A percentile compares a stretch with the other conserved stretches of the same genome.
Evolutionary conservation across 768 basidiomycete genomes (phyloP).

Genomic region (Boletus rubroflammeus): DNA sequence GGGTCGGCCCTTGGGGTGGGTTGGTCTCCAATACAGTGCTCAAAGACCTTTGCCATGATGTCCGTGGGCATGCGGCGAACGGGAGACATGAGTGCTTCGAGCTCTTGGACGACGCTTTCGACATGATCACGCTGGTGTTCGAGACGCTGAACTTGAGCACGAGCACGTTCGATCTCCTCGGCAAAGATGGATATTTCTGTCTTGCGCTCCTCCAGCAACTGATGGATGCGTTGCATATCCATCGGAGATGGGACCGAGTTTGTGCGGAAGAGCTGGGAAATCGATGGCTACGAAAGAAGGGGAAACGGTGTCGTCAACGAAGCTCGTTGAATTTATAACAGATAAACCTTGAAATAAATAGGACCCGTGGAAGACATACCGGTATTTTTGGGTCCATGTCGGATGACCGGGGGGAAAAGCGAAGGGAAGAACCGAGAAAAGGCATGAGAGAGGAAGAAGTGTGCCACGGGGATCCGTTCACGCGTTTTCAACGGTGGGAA

Average conservation of each 20-base stretch:
- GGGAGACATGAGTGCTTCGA: constrained; percentile 28
- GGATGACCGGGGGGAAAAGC: neutral
- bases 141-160: constrained; percentile 18
- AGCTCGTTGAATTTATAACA: neutral
- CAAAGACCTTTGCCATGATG: constrained; percentile 27
- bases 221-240: constrained; percentile 17
- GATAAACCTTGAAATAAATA: neutral
- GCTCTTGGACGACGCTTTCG: constrained; percentile 18
- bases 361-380: constrained; percentile 10
- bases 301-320: neutral
- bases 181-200: constrained; percentile 10
- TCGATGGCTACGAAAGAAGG: constrained; percentile 17
- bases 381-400: constrained; percentile 23
- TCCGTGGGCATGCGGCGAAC: constrained; percentile 32
- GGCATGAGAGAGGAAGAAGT: neutral
- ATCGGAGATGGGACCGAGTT: constrained; percentile 26
- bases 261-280: constrained; percentile 27
- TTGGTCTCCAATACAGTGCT: constrained; percentile 18
- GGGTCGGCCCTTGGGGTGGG: constrained; percentile 10
- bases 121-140: constrained; percentile 14
- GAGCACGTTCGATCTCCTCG: constrained; percentile 20
- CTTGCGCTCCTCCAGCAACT: constrained; percentile 18
- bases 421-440: neutral
- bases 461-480: neutral
- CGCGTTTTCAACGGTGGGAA: neutral